Evolutionary conservation across 805 yeast species (phyloP).

Genomic region (Wickerhamomyces chaumierensis): DNA sequence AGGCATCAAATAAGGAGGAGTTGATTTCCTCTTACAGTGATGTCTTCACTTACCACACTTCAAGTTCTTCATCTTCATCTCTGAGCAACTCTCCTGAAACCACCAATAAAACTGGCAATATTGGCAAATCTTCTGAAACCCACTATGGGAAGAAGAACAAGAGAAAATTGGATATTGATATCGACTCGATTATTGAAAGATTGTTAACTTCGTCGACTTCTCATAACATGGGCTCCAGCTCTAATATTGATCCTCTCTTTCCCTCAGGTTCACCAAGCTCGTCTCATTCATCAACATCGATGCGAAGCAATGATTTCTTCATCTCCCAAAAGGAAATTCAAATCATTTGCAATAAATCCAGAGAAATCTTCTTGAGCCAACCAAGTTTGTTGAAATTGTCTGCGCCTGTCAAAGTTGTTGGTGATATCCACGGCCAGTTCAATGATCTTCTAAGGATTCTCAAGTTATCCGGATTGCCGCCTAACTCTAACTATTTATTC

Average conservation of each 20-base stretch:
- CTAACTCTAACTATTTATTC: constrained; percentile 82
- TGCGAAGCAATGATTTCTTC: constrained; percentile 10
- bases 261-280: constrained; percentile 8
- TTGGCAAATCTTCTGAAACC: not conserved
- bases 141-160: constrained; percentile 1
- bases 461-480: constrained; percentile 96
- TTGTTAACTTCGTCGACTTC: constrained; percentile 29
- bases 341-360: constrained; percentile 70
- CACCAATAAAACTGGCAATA: no score
- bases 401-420: constrained; percentile 74
- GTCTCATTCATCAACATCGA: constrained; percentile 9
- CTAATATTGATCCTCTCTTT: not conserved
- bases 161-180: constrained; percentile 24
- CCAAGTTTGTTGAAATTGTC: constrained; percentile 78
- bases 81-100: constrained; percentile 13
- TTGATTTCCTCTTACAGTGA: constrained; percentile 19
- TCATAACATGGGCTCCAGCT: constrained; percentile 1
- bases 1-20: constrained; percentile 8
- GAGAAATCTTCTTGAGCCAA: constrained; percentile 82
- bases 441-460: constrained; percentile 83
- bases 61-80: constrained; percentile 15
- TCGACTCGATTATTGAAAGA: constrained; percentile 54
- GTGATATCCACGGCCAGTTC: constrained; percentile 96
- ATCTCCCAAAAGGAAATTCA: constrained; percentile 49
- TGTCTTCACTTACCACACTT: constrained; percentile 15